Percentiles rank a stretch among this genome's conserved stretches.
Evolutionary conservation across 495 filamentous ascomycete species (phyloP).

Genomic region (Barbatosphaeria neglecta): DNA sequence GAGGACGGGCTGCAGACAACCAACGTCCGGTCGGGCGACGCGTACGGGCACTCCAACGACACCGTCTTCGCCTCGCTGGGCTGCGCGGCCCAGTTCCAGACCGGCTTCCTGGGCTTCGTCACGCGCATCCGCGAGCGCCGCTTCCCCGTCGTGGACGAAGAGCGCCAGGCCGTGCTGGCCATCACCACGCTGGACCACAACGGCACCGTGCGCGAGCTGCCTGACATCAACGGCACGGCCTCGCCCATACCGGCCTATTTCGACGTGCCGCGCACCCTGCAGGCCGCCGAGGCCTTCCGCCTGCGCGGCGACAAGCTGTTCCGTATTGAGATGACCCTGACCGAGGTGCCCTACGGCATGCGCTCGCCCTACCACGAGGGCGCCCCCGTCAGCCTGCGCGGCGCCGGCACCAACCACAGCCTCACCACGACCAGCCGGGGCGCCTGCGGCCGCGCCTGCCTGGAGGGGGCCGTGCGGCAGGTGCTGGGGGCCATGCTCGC

Average conservation of each 20-base stretch:
- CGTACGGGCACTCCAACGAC: slow-evolving; percentile 15
- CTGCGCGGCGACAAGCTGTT: slow-evolving; percentile 13
- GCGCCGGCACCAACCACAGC: slow-evolving; percentile 7
- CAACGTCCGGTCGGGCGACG: slow-evolving; percentile 9
- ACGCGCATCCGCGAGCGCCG: slow-evolving; percentile 13
- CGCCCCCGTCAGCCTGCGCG: slow-evolving; percentile 4
- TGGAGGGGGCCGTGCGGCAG: slow-evolving; percentile 12
- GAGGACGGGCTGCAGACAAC: slow-evolving; percentile 14
- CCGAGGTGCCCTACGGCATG: slow-evolving; percentile 13
- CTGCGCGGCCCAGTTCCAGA: slow-evolving; percentile 15
- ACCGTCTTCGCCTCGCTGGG: slow-evolving; percentile 11
- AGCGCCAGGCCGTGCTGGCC: slow-evolving; percentile 13
- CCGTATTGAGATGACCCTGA: slow-evolving; percentile 14
- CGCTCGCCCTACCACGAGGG: slow-evolving; percentile 7
- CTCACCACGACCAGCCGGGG: neutral
- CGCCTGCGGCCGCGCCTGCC: slow-evolving; percentile 12
- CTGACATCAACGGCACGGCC: slow-evolving; percentile 11
- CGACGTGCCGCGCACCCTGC: slow-evolving; percentile 12
- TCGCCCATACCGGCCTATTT: slow-evolving; percentile 15
- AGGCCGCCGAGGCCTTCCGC: slow-evolving; percentile 12
- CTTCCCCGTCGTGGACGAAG: slow-evolving; percentile 12
- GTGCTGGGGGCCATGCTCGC: slow-evolving; percentile 13
- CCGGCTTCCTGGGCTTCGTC: slow-evolving; percentile 15
- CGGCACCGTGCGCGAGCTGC: slow-evolving; percentile 12
- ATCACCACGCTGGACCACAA: slow-evolving; percentile 16